These are phyloP conservation scores for Bremia lactucae DNA, from an alignment of 352 stramenopile species.

Conservation along the genomic window DNA sequence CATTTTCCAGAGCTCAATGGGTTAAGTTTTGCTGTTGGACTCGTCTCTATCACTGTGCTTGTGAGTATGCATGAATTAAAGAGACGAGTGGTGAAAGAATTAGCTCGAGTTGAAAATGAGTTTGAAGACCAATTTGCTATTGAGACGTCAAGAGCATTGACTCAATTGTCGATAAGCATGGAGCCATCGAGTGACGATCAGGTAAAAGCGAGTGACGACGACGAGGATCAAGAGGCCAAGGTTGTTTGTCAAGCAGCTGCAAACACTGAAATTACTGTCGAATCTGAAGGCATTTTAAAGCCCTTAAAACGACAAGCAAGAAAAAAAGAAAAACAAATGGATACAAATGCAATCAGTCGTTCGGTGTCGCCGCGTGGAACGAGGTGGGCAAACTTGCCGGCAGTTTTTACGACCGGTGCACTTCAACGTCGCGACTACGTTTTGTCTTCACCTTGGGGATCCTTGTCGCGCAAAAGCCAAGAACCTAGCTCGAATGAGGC, in stretches of 20 bases:
- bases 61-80: slow-evolving; percentile 29
- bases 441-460: slow-evolving; percentile 34
- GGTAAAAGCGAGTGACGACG: slow-evolving; percentile 10
- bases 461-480: slow-evolving; percentile 8
- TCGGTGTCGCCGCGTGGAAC: slow-evolving; percentile 23
- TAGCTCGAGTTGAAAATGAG: slow-evolving; percentile 22
- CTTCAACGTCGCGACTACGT: slow-evolving; percentile 31
- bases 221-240: slow-evolving; percentile 18
- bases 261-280: slow-evolving; percentile 8
- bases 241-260: slow-evolving; percentile 6
- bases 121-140: slow-evolving; percentile 35
- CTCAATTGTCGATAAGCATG: slow-evolving; percentile 14
- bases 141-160: slow-evolving; percentile 31
- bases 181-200: slow-evolving; percentile 14
- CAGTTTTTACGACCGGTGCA: slow-evolving; percentile 27
- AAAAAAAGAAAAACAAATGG: slow-evolving; percentile 1
- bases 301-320: slow-evolving; percentile 16
- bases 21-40: slow-evolving; percentile 38
- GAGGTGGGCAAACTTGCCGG: slow-evolving; percentile 24
- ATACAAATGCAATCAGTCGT: slow-evolving; percentile 8
- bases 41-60: slow-evolving; percentile 40
- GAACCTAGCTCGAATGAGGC: slow-evolving; percentile 24
- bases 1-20: slow-evolving; percentile 39
- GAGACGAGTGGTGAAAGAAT: slow-evolving; percentile 29
- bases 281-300: slow-evolving; percentile 7